phyloP scores from a whole-genome alignment of 805 yeast species.

The Ogataea trehaloabstinens region DNA sequence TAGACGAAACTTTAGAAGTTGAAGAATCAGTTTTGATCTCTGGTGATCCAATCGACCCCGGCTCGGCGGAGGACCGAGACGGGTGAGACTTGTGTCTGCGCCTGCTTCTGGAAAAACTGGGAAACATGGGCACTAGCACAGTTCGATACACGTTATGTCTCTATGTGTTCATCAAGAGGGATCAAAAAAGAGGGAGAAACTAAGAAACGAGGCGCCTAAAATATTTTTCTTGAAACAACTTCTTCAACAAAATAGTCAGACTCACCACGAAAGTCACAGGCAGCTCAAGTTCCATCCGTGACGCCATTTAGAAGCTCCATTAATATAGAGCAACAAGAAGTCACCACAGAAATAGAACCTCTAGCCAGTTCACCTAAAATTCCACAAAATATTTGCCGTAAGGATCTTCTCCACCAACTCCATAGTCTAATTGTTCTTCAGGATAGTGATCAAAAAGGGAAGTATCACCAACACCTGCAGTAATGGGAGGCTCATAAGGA shows the following conservation, averaged over 20 bases:
- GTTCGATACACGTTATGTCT: background rate
- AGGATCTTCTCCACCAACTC: constrained; percentile 53
- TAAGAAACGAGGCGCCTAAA: too few relatives aligned
- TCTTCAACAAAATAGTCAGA: too few relatives aligned
- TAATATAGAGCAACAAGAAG: too few relatives aligned
- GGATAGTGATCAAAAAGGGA: constrained; percentile 70
- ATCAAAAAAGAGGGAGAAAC: too few relatives aligned
- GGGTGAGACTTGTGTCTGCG: constrained; percentile 2
- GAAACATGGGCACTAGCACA: constrained; percentile 7
- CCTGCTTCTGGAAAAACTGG: constrained; percentile 9
- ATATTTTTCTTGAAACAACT: too few relatives aligned
- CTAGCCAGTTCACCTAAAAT: constrained; percentile 24
- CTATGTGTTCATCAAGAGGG: too few relatives aligned
- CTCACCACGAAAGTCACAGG: too few relatives aligned
- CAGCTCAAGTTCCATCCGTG: too few relatives aligned
- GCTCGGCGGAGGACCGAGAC: background rate
- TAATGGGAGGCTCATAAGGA: constrained; percentile 64
- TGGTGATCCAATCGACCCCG: background rate
- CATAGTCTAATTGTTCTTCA: constrained; percentile 82
- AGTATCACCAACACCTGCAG: constrained; percentile 62
- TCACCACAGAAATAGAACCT: too few relatives aligned
- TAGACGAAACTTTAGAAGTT: constrained; percentile 11
- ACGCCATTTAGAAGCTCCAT: too few relatives aligned
- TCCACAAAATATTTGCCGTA: constrained; percentile 31
- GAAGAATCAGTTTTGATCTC: constrained; percentile 7